Percentiles rank a stretch among this genome's conserved stretches.
These are phyloP conservation scores for Lactarius akahatsu DNA, from an alignment of 768 basidiomycete species.

Conservation along the genomic window DNA sequence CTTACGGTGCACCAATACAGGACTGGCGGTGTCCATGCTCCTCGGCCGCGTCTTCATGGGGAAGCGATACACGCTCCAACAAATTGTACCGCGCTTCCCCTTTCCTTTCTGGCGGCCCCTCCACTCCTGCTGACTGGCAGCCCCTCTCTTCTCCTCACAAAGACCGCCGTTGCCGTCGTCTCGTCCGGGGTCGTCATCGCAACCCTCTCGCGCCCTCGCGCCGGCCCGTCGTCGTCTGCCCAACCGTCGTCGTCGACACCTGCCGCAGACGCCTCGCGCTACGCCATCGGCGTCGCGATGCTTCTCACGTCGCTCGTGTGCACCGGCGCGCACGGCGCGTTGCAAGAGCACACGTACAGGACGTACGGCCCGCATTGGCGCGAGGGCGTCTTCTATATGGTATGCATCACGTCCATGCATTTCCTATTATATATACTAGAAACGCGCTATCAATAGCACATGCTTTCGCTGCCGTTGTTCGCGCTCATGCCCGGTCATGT, in stretches of 20 bases:
- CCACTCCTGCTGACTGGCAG: constrained; percentile 6
- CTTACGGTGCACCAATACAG: constrained; percentile 4
- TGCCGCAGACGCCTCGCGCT: constrained; percentile 38
- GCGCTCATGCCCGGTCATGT: constrained; percentile 58
- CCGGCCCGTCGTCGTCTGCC: constrained; percentile 31
- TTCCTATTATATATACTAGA: too few species aligned
- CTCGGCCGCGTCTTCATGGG: constrained; percentile 25
- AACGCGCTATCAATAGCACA: too few species aligned
- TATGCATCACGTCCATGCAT: constrained; percentile 31
- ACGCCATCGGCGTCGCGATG: constrained; percentile 67
- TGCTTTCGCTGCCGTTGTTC: constrained; percentile 76
- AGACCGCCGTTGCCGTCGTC: constrained; percentile 68
- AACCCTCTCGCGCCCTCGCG: constrained; percentile 60
- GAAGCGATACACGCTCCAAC: constrained; percentile 22
- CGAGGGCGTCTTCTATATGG: constrained; percentile 83
- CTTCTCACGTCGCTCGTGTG: constrained; percentile 64
- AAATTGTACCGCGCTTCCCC: constrained; percentile 11
- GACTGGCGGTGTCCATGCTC: constrained; percentile 30
- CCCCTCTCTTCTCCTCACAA: neutral
- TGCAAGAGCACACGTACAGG: constrained; percentile 76
- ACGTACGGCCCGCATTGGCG: constrained; percentile 78
- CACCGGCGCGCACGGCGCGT: constrained; percentile 64
- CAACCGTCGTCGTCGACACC: neutral
- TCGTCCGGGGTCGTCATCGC: constrained; percentile 70
- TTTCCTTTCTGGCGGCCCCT: neutral